phyloP scores from a whole-genome alignment of 352 stramenopile genomes.

The Globisporangium viniferum region DNA sequence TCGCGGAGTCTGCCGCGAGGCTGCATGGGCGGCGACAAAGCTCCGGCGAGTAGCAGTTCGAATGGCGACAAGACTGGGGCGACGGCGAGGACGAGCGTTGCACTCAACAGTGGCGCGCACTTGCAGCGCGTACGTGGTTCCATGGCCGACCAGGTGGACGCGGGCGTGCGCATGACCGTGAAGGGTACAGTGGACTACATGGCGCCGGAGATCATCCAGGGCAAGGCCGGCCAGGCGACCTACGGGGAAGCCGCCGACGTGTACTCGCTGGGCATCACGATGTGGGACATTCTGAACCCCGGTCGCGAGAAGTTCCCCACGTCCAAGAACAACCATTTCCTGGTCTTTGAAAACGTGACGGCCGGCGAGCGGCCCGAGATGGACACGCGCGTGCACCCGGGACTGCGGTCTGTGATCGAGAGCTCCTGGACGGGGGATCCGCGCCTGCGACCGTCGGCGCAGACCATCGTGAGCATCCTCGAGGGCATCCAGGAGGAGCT shows the following conservation, averaged over 20 bases:
- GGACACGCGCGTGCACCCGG: slow-evolving; percentile 28
- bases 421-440: slow-evolving; percentile 40
- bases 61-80: slow-evolving; percentile 10
- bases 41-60: background rate
- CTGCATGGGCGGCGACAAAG: slow-evolving; percentile 29
- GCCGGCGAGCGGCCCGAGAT: slow-evolving; percentile 45
- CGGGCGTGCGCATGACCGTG: slow-evolving; percentile 38
- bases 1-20: slow-evolving; percentile 43
- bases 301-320: slow-evolving; percentile 47
- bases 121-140: slow-evolving; percentile 29
- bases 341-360: slow-evolving; percentile 49
- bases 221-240: slow-evolving; percentile 35
- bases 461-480: slow-evolving; percentile 38
- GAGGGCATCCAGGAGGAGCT: slow-evolving; percentile 51
- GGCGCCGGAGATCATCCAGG: slow-evolving; percentile 76
- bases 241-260: slow-evolving; percentile 73
- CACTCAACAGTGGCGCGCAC: slow-evolving; percentile 29
- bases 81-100: slow-evolving; percentile 28
- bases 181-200: slow-evolving; percentile 79
- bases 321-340: slow-evolving; percentile 50
- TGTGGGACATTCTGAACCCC: slow-evolving; percentile 72
- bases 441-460: slow-evolving; percentile 36
- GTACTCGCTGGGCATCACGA: slow-evolving; percentile 68
- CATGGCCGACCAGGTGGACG: slow-evolving; percentile 8
- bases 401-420: slow-evolving; percentile 41